Evolutionary conservation across 768 basidiomycete genomes (phyloP).

Genomic region (Russula earlei): DNA sequence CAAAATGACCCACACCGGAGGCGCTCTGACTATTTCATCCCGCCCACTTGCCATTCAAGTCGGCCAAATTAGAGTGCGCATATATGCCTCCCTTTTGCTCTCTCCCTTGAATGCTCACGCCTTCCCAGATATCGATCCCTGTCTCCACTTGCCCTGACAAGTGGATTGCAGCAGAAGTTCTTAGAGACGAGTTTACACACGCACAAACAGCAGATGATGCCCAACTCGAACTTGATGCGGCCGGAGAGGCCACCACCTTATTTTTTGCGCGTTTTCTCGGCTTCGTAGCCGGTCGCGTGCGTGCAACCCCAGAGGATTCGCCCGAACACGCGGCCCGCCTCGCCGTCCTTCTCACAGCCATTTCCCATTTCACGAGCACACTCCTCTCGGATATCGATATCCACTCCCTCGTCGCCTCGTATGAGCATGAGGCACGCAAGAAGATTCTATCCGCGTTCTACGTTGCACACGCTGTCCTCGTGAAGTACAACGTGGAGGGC

Average conservation of each 20-base stretch:
- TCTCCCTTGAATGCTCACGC: slow-evolving; percentile 1
- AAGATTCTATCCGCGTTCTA: slow-evolving; percentile 74
- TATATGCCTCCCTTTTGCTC: slow-evolving; percentile 5
- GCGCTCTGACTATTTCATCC: slow-evolving; percentile 27
- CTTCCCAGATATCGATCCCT: slow-evolving; percentile 66
- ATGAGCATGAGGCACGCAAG: slow-evolving; percentile 67
- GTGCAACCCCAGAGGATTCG: slow-evolving; percentile 43
- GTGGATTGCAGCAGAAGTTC: slow-evolving; percentile 89
- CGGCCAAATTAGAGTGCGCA: slow-evolving; percentile 29
- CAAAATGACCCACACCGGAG: slow-evolving; percentile 30
- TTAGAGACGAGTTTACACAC: slow-evolving; percentile 80
- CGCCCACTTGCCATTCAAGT: slow-evolving; percentile 30
- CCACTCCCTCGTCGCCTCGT: slow-evolving; percentile 69
- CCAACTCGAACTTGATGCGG: slow-evolving; percentile 47
- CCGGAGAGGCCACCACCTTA: slow-evolving; percentile 60
- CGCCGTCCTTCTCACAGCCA: slow-evolving; percentile 61
- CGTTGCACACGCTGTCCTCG: slow-evolving; percentile 60
- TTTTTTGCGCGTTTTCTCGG: slow-evolving; percentile 77
- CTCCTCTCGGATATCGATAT: slow-evolving; percentile 70
- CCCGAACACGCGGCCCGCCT: slow-evolving; percentile 35
- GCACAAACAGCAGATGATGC: slow-evolving; percentile 48
- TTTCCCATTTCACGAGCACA: slow-evolving; percentile 67
- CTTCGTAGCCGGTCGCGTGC: slow-evolving; percentile 58
- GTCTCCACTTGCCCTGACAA: slow-evolving; percentile 72
- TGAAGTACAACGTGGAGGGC: slow-evolving; percentile 41